phyloP scores from a whole-genome alignment of 371 early-diverging fungal species.

The Sporodiniella umbellata region DNA sequence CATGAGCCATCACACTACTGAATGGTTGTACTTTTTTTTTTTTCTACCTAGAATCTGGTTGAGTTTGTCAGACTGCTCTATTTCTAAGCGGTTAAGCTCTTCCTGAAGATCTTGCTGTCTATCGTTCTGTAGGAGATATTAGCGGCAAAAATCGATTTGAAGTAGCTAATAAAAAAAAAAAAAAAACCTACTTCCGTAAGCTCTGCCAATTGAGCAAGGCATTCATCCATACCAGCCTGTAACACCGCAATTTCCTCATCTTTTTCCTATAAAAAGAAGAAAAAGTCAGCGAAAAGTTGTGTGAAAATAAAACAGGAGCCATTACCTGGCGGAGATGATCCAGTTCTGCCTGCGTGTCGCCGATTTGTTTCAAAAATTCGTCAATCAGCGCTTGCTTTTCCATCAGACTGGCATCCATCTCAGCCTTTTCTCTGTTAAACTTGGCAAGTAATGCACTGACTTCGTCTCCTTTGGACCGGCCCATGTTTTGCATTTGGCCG shows the following conservation, averaged over 20 bases:
- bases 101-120: constrained; percentile 63
- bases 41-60: constrained; percentile 77
- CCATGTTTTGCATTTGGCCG: constrained; percentile 73
- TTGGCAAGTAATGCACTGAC: constrained; percentile 70
- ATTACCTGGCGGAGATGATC: constrained; percentile 58
- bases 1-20: too few relatives aligned
- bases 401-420: constrained; percentile 64
- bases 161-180: too few relatives aligned
- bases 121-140: constrained; percentile 31
- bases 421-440: constrained; percentile 80
- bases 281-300: too few relatives aligned
- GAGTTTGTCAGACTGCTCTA: constrained; percentile 70
- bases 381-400: constrained; percentile 52
- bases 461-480: constrained; percentile 77
- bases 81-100: constrained; percentile 58
- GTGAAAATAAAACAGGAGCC: too few relatives aligned
- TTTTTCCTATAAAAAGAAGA: too few relatives aligned
- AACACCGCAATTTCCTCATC: constrained; percentile 89
- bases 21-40: too few relatives aligned
- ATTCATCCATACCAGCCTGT: constrained; percentile 95
- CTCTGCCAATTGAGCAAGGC: constrained; percentile 79
- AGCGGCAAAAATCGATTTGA: too few relatives aligned
- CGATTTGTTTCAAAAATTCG: constrained; percentile 63
- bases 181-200: constrained; percentile 58
- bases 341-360: constrained; percentile 67